A percentile compares a stretch with the other conserved stretches of the same genome.
phyloP scores from a whole-genome alignment of 2,329 filamentous ascomycete species.

The Polychaeton citri region DNA sequence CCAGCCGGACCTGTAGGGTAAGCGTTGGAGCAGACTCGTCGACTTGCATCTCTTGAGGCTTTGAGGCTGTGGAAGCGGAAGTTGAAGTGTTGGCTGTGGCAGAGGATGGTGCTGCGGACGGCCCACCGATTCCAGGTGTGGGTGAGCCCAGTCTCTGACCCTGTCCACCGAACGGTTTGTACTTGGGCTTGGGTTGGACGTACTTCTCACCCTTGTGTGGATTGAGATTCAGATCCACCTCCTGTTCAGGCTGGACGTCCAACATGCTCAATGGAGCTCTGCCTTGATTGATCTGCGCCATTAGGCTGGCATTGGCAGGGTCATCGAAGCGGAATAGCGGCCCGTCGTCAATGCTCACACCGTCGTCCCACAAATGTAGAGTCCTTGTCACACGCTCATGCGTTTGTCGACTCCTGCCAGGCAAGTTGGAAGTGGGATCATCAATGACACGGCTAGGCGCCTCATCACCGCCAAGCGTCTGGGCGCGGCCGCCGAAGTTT shows the following conservation, averaged over 20 bases:
- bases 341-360: constrained; percentile 76
- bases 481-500: constrained; percentile 55
- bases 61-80: constrained; percentile 14
- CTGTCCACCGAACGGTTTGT: constrained; percentile 59
- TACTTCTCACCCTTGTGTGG: constrained; percentile 66
- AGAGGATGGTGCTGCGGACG: constrained; percentile 22
- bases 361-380: constrained; percentile 70
- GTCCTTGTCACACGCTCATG: constrained; percentile 47
- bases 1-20: constrained; percentile 63
- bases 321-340: constrained; percentile 67
- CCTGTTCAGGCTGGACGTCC: constrained; percentile 60
- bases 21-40: constrained; percentile 56
- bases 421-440: constrained; percentile 36
- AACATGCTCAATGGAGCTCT: constrained; percentile 66
- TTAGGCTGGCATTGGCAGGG: constrained; percentile 55
- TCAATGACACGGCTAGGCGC: constrained; percentile 55
- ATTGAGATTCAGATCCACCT: constrained; percentile 63
- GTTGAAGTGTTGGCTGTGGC: constrained; percentile 19
- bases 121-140: constrained; percentile 47
- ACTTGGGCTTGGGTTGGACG: constrained; percentile 57
- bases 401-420: constrained; percentile 22
- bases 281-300: constrained; percentile 64
- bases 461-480: constrained; percentile 68
- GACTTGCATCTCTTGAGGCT: constrained; percentile 35
- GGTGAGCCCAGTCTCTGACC: constrained; percentile 67